phyloP scores from a whole-genome alignment of 768 basidiomycete species.

The Podaxis rugospora region DNA sequence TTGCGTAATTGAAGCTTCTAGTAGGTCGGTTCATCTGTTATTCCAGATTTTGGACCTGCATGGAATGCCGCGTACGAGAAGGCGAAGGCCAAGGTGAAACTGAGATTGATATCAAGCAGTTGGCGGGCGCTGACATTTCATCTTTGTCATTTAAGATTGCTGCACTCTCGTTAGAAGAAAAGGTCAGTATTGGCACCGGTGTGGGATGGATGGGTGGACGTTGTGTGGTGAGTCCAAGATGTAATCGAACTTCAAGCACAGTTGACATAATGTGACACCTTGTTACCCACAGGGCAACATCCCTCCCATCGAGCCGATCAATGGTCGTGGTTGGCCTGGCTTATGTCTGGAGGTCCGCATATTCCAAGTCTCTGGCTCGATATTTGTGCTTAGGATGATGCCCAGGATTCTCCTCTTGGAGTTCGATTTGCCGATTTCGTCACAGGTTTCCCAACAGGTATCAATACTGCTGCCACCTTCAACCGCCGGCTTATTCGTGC shows the following conservation, averaged over 20 bases:
- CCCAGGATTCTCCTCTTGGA: slow-evolving; percentile 69
- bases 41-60: slow-evolving; percentile 47
- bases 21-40: slow-evolving; percentile 29
- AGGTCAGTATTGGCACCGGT: slow-evolving; percentile 61
- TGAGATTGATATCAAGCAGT: background rate
- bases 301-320: slow-evolving; percentile 37
- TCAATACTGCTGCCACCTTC: slow-evolving; percentile 78
- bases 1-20: background rate
- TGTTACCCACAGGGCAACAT: slow-evolving; percentile 46
- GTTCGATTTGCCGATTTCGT: slow-evolving; percentile 71
- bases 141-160: slow-evolving; percentile 31
- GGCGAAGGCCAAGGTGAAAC: slow-evolving; percentile 48
- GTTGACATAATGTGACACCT: background rate
- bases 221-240: slow-evolving; percentile 51
- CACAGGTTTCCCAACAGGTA: slow-evolving; percentile 78
- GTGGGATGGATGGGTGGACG: slow-evolving; percentile 61
- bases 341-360: slow-evolving; percentile 60
- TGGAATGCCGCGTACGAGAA: slow-evolving; percentile 59
- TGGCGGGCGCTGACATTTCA: slow-evolving; percentile 8
- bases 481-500: slow-evolving; percentile 74
- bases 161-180: slow-evolving; percentile 54
- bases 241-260: background rate
- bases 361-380: background rate
- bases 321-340: slow-evolving; percentile 54
- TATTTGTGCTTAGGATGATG: background rate